These are phyloP conservation scores for Xylaria sp. DNA, from an alignment of 2,329 filamentous ascomycete genomes.

Conservation along the genomic window DNA sequence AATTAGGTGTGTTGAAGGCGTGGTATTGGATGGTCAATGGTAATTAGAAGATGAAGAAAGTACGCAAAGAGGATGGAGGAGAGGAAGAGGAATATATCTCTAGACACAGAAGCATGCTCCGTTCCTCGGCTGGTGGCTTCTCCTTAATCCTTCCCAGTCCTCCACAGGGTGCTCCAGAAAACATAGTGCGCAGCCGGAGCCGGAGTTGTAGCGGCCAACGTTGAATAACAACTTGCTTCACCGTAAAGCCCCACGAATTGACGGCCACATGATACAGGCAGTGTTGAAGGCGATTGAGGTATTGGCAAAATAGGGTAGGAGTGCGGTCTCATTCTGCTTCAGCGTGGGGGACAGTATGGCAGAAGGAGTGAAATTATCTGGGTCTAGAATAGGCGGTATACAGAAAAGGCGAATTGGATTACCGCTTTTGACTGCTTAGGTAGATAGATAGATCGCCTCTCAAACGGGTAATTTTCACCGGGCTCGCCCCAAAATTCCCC, in stretches of 20 bases:
- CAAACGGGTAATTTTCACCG: constrained; percentile 8
- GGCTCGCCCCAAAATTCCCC: not conserved
- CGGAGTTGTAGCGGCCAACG: not conserved
- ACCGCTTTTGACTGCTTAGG: not conserved
- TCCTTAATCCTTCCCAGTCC: not conserved
- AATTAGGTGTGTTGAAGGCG: not conserved
- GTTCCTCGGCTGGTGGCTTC: not conserved
- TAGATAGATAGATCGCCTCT: not conserved
- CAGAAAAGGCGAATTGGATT: constrained; percentile 1
- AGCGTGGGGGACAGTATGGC: too few species aligned
- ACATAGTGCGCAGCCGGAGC: not conserved
- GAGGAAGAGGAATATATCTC: constrained; percentile 5
- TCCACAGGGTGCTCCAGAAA: not conserved
- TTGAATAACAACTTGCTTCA: not conserved
- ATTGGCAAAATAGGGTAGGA: not conserved
- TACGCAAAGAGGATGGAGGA: not conserved
- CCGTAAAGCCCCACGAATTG: not conserved
- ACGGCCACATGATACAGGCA: not conserved
- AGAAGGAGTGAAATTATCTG: not conserved
- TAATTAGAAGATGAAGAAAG: not conserved
- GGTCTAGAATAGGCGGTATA: not conserved
- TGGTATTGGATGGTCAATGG: not conserved
- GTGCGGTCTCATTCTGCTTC: not conserved
- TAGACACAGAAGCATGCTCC: not conserved
- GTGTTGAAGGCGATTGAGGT: not conserved